These are phyloP conservation scores for Curvularia eragrostidis DNA, from an alignment of 2,329 filamentous ascomycete genomes.

Conservation along the genomic window DNA sequence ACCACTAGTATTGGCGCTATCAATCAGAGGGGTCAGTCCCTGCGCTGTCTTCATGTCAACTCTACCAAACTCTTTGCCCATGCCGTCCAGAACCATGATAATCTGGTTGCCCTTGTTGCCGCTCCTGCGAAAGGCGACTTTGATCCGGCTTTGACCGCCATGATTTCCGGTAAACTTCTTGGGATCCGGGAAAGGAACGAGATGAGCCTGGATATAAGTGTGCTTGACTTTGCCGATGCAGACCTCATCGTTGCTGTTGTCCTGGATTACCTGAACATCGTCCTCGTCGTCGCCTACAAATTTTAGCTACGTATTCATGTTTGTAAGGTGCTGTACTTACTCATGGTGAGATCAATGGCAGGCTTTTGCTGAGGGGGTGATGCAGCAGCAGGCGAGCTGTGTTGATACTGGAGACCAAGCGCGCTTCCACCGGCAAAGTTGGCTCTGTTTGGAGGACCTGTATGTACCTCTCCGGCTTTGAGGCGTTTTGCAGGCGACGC, in stretches of 20 bases:
- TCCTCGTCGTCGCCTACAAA: slow-evolving; percentile 66
- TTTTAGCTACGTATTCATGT: slow-evolving; percentile 29
- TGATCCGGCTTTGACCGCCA: slow-evolving; percentile 70
- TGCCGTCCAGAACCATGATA: slow-evolving; percentile 77
- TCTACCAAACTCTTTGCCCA: slow-evolving; percentile 74
- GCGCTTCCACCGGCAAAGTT: slow-evolving; percentile 35
- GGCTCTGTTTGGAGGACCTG: slow-evolving; percentile 26
- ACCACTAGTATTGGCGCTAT: slow-evolving; percentile 63
- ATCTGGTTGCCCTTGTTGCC: slow-evolving; percentile 65
- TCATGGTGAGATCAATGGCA: slow-evolving; percentile 47
- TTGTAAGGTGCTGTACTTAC: slow-evolving; percentile 23
- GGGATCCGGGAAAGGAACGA: slow-evolving; percentile 73
- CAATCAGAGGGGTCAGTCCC: slow-evolving; percentile 75
- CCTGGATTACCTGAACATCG: slow-evolving; percentile 63
- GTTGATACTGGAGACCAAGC: slow-evolving; percentile 54
- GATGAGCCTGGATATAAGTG: slow-evolving; percentile 69
- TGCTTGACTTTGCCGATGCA: slow-evolving; percentile 81
- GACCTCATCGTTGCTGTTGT: slow-evolving; percentile 72
- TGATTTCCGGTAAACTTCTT: slow-evolving; percentile 65
- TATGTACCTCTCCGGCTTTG: slow-evolving; percentile 34
- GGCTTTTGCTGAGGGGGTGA: slow-evolving; percentile 16
- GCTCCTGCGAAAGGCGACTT: slow-evolving; percentile 70
- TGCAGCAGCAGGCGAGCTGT: slow-evolving; percentile 3
- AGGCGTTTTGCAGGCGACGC: slow-evolving; percentile 56
- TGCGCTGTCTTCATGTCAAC: slow-evolving; percentile 72